Percentiles rank a stretch among this genome's conserved stretches.
Conservation (phyloP, 108 stramenopile species). For the Epipyxis sp. region DNA sequence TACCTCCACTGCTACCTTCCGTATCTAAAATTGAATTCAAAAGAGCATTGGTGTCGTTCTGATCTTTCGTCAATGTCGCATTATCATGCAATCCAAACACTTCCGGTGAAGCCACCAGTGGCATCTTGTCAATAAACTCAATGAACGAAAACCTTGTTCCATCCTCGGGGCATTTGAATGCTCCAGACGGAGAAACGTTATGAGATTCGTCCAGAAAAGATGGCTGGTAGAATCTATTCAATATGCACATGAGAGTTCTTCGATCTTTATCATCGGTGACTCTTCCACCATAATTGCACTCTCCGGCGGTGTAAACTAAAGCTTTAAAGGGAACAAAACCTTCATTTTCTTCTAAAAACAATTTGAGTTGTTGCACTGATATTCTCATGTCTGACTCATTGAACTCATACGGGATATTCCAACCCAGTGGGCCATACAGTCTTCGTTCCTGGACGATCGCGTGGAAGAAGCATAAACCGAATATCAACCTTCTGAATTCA, state of each 20-base stretch:
- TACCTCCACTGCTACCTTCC: slow-evolving; percentile 51
- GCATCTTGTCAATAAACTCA: slow-evolving; percentile 53
- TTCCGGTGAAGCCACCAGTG: slow-evolving; percentile 52
- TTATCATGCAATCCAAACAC: slow-evolving; percentile 67
- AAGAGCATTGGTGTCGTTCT: slow-evolving; percentile 56
- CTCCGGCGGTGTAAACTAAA: slow-evolving; percentile 57
- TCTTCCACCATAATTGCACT: slow-evolving; percentile 68
- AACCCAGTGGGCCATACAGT: slow-evolving; percentile 63
- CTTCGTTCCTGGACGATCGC: slow-evolving; percentile 63
- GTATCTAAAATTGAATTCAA: slow-evolving; percentile 52
- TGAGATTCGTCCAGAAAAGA: slow-evolving; percentile 44
- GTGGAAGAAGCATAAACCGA: slow-evolving; percentile 64
- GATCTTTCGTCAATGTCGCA: slow-evolving; percentile 61
- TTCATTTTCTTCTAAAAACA: slow-evolving; percentile 61
- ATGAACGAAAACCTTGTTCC: slow-evolving; percentile 43
- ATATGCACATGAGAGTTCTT: slow-evolving; percentile 47
- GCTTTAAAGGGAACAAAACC: slow-evolving; percentile 56
- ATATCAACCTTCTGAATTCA: slow-evolving; percentile 54
- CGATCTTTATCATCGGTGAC: slow-evolving; percentile 69
- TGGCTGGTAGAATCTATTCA: slow-evolving; percentile 49
- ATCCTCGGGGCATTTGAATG: slow-evolving; percentile 21
- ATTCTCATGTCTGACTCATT: slow-evolving; percentile 62
- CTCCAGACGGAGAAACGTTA: slow-evolving; percentile 25
- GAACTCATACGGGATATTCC: slow-evolving; percentile 71
- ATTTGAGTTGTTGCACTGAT: slow-evolving; percentile 54